A percentile compares a stretch with the other conserved stretches of the same genome.
These are phyloP conservation scores for Monosporascus sp. DNA, from an alignment of 2,329 filamentous ascomycete species.

Conservation along the genomic window DNA sequence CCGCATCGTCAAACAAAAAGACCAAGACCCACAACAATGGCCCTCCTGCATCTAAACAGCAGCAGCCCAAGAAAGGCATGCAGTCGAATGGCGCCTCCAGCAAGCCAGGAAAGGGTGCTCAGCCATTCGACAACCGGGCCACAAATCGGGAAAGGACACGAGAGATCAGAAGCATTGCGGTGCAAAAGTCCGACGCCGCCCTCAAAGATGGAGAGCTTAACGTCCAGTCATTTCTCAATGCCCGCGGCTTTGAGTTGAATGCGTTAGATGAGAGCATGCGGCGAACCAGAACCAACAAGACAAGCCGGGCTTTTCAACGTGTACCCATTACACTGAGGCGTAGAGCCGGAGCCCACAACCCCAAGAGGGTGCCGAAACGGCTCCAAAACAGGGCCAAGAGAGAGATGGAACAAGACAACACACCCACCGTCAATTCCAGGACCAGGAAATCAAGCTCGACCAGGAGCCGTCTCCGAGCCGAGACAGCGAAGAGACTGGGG, in stretches of 20 bases:
- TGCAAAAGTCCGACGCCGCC: slow-evolving; percentile 45
- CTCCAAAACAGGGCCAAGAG: slow-evolving; percentile 62
- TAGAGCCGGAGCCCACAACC: slow-evolving; percentile 91
- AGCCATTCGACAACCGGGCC: slow-evolving; percentile 19
- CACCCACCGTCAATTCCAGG: slow-evolving; percentile 66
- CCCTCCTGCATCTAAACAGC: not conserved
- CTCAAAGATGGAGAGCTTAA: slow-evolving; percentile 74
- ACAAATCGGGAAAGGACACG: slow-evolving; percentile 42
- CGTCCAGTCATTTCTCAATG: slow-evolving; percentile 75
- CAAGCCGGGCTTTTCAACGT: slow-evolving; percentile 80
- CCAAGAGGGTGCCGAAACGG: slow-evolving; percentile 77
- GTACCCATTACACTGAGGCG: slow-evolving; percentile 80
- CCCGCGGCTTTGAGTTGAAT: slow-evolving; percentile 84
- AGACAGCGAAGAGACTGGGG: slow-evolving; percentile 68
- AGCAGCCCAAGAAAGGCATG: not conserved
- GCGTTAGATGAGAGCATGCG: slow-evolving; percentile 79
- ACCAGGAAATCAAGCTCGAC: slow-evolving; percentile 56
- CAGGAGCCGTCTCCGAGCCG: slow-evolving; percentile 60
- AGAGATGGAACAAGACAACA: slow-evolving; percentile 87
- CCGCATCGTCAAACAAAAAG: slow-evolving; percentile 3
- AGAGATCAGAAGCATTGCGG: slow-evolving; percentile 44
- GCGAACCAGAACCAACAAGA: slow-evolving; percentile 57
- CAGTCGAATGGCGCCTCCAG: slow-evolving; percentile 11
- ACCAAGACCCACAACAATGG: not conserved
- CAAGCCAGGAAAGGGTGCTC: slow-evolving; percentile 21